These are phyloP conservation scores for Globisporangium emineosum DNA, from an alignment of 352 stramenopile species.

Conservation along the genomic window DNA sequence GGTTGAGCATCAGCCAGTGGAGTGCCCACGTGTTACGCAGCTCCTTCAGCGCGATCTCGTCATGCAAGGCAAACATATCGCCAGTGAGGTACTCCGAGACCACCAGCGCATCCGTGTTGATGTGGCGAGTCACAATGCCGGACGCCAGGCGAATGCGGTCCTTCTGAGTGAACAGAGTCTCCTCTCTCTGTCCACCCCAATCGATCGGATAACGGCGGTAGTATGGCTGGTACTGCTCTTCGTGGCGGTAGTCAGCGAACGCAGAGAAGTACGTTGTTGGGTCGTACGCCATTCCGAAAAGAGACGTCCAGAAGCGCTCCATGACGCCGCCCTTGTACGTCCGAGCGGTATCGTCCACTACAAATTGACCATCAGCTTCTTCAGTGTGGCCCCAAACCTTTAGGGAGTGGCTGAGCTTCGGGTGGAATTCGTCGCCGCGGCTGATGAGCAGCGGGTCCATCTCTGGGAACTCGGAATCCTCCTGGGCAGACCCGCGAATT, in stretches of 20 bases:
- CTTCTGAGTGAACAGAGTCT: constrained; percentile 80
- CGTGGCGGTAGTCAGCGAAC: constrained; percentile 73
- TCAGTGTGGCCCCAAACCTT: constrained; percentile 75
- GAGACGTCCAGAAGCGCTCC: constrained; percentile 48
- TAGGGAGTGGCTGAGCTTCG: constrained; percentile 45
- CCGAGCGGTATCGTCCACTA: constrained; percentile 44
- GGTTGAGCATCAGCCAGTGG: constrained; percentile 69
- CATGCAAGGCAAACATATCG: constrained; percentile 88
- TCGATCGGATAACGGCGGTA: constrained; percentile 78
- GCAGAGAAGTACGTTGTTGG: constrained; percentile 78
- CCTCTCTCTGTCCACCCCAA: constrained; percentile 62
- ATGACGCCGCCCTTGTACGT: constrained; percentile 15
- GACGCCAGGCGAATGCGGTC: constrained; percentile 72
- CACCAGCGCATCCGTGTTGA: constrained; percentile 69
- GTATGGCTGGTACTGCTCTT: constrained; percentile 72
- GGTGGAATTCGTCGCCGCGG: constrained; percentile 60
- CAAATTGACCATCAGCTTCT: constrained; percentile 60
- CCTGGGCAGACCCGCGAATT: constrained; percentile 34
- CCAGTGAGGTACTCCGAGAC: constrained; percentile 49
- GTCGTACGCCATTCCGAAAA: constrained; percentile 70
- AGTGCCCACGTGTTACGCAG: constrained; percentile 74
- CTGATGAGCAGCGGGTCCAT: constrained; percentile 75
- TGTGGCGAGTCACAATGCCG: constrained; percentile 71
- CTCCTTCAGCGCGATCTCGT: constrained; percentile 61
- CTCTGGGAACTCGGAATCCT: constrained; percentile 45